Evolutionary conservation across 495 filamentous ascomycete genomes (phyloP).

Genomic region (Tricharina praecox): DNA sequence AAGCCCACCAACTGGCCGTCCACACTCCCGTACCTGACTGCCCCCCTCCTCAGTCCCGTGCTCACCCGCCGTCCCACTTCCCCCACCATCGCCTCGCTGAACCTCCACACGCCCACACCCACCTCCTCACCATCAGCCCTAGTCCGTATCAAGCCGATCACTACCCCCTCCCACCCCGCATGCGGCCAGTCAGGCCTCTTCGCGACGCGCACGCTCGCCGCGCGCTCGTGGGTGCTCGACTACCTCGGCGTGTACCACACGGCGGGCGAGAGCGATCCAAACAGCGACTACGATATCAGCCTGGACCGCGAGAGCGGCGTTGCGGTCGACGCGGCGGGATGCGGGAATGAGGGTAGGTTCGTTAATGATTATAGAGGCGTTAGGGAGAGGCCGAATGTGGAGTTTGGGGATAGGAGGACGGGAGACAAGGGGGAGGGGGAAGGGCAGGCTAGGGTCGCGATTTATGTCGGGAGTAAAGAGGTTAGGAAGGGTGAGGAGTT

Average conservation of each 20-base stretch:
- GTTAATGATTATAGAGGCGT: conserved; percentile 61
- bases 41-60: background rate
- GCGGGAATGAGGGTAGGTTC: conserved; percentile 54
- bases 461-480: conserved; percentile 31
- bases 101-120: conserved; percentile 24
- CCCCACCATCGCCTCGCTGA: conserved; percentile 5
- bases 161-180: conserved; percentile 41
- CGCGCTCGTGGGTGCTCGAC: conserved; percentile 42
- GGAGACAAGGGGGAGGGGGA: conserved; percentile 29
- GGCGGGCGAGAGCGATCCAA: conserved; percentile 26
- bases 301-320: conserved; percentile 41
- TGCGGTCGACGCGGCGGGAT: conserved; percentile 43
- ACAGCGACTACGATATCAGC: conserved; percentile 50
- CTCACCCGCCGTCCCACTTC: background rate
- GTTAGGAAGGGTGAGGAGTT: conserved; percentile 45
- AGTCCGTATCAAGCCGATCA: conserved; percentile 40
- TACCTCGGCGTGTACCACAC: conserved; percentile 49
- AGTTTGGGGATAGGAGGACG: conserved; percentile 17
- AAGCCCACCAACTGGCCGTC: conserved; percentile 1
- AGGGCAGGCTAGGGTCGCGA: conserved; percentile 33
- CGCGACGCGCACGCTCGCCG: conserved; percentile 38
- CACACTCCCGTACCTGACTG: background rate
- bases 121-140: conserved; percentile 41
- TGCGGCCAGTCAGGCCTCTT: conserved; percentile 49
- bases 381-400: conserved; percentile 26